Base-by-base conservation (phyloP, 2,329 filamentous ascomycete genomes). In the Fusarium miscanthi region DNA sequence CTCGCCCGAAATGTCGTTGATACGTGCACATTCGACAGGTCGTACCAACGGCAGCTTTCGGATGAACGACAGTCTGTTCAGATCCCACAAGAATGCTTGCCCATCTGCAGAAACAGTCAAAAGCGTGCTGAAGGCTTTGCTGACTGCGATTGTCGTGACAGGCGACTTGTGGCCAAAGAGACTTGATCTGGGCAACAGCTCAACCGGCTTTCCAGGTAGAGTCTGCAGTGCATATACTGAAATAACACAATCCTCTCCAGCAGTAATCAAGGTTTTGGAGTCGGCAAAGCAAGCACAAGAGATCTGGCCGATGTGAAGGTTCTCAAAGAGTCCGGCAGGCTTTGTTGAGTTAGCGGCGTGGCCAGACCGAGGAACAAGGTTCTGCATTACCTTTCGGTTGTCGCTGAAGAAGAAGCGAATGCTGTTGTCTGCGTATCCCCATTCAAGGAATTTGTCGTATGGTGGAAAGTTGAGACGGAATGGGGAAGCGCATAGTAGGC, bases 371-470 rank as follows among this genome's bases (percentile, higher is more conserved):
- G 53, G 38, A 10, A 38, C 45, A 43, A 49, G 31, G 23, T 62
- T 49, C 53, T 58, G 59, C 40, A 72, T 74, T 82, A 90, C 87
- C 84, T 94, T 95, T 78, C 93, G 91, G 64, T 90, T 93, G 74
- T 97, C 94, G 52, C 92, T 91, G 61, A 92, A 90, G 83, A 94
- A 97, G 85, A 99, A 98, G 8, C 96, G 92, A 33, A 99, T 89
- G 74, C 94, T 97, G 75, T 93, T 94, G 81, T 99, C 96, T 2
- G 94, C 93, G 76, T 97, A 98, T 3, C 95, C 95, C 95, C 95
- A 98, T 83, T 98, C 94, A 74, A 98, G 88, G 77, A 94, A 97
- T 76, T 94, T 94, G 82, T 98, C 95, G 78, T 94, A 97, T 0
- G 95, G 95, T 1, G 95, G 93, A 17, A 98, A 90, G 77, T 98